phyloP scores from a whole-genome alignment of 495 filamentous ascomycete species.

The Saxispiralis lemnorum region DNA sequence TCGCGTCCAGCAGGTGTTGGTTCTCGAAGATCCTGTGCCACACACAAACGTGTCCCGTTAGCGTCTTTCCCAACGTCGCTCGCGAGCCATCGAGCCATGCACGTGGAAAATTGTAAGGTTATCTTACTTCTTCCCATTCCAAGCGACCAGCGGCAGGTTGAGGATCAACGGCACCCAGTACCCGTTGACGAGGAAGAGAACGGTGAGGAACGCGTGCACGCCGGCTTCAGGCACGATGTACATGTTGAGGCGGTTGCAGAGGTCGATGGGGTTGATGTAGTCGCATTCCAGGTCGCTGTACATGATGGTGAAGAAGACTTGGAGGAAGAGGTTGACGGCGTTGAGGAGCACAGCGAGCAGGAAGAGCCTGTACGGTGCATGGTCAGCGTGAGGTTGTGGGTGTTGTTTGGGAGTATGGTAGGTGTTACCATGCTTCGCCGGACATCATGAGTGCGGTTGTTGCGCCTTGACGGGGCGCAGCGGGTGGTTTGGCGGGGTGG shows the following conservation, averaged over 20 bases:
- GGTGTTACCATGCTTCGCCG: constrained; percentile 63
- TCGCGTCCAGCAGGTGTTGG: constrained; percentile 89
- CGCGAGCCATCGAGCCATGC: background rate
- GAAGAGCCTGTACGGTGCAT: constrained; percentile 44
- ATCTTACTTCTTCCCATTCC: constrained; percentile 91
- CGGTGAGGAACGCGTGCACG: constrained; percentile 86
- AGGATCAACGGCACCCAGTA: constrained; percentile 91
- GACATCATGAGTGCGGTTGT: constrained; percentile 55
- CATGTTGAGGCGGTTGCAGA: constrained; percentile 99
- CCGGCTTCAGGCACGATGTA: constrained; percentile 98
- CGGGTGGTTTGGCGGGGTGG: no score
- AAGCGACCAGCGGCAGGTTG: constrained; percentile 81
- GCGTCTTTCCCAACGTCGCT: background rate
- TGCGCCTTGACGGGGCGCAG: background rate
- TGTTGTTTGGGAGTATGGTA: background rate
- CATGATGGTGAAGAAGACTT: constrained; percentile 99
- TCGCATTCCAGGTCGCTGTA: constrained; percentile 98
- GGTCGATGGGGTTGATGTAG: constrained; percentile 99
- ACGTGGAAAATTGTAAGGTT: background rate
- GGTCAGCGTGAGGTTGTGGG: background rate
- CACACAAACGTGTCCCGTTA: background rate
- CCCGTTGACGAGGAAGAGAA: constrained; percentile 91
- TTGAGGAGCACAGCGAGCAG: constrained; percentile 97
- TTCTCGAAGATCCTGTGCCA: constrained; percentile 87
- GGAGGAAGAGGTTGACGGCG: constrained; percentile 98